phyloP scores from a whole-genome alignment of 2,329 filamentous ascomycete species.

The Paraconiothyrium sp. region DNA sequence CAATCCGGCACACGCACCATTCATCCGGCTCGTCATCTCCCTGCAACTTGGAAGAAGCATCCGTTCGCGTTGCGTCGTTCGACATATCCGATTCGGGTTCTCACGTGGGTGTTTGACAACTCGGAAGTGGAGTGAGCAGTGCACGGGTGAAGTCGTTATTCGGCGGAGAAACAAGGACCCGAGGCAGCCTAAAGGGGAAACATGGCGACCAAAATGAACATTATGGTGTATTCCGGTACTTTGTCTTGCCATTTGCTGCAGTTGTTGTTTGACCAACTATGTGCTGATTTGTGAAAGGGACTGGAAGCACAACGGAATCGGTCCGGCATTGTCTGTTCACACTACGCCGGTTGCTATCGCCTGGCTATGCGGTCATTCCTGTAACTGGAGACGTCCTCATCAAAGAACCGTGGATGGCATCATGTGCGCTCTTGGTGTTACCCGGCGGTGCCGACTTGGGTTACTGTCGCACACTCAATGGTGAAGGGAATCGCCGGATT shows the following conservation, averaged over 20 bases:
- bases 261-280: neutral
- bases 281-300: conserved; percentile 62
- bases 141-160: conserved; percentile 30
- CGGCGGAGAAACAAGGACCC: conserved; percentile 40
- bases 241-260: neutral
- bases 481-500: conserved; percentile 85
- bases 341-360: conserved; percentile 83
- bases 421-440: conserved; percentile 89
- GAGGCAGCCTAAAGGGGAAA: conserved; percentile 30
- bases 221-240: conserved; percentile 90
- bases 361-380: conserved; percentile 92
- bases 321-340: conserved; percentile 90
- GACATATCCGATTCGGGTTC: conserved; percentile 57
- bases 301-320: conserved; percentile 86
- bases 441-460: conserved; percentile 94
- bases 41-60: conserved; percentile 52
- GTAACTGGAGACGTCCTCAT: conserved; percentile 80
- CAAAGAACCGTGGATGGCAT: conserved; percentile 89
- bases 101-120: conserved; percentile 16
- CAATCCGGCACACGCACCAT: conserved; percentile 69
- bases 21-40: conserved; percentile 93
- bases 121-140: conserved; percentile 12
- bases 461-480: conserved; percentile 89
- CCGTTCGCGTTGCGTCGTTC: conserved; percentile 60
- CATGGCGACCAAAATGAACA: conserved; percentile 81